These are phyloP conservation scores for Arctostaphylos glauca DNA, from an alignment of 148 eudicot genomes.

Conservation along the genomic window DNA sequence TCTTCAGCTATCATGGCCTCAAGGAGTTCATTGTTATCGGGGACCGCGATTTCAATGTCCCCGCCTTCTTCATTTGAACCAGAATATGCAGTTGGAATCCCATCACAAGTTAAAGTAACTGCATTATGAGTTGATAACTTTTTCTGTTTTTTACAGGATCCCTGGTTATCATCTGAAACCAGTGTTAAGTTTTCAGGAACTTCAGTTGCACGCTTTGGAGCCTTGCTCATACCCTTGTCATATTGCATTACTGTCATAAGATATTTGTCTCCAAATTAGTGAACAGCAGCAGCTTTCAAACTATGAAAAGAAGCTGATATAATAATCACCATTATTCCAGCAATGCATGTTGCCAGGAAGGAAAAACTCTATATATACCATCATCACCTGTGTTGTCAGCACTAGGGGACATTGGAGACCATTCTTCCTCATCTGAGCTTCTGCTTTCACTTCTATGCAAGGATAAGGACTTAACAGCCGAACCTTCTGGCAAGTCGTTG, in stretches of 20 bases:
- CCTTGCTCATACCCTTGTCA: slow-evolving; percentile 35
- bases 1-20: slow-evolving; percentile 15
- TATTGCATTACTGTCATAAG: slow-evolving; percentile 21
- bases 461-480: slow-evolving; percentile 20
- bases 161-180: slow-evolving; percentile 24
- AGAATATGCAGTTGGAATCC: slow-evolving; percentile 16
- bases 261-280: not conserved
- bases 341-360: not conserved
- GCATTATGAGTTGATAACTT: slow-evolving; percentile 21
- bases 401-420: slow-evolving; percentile 6
- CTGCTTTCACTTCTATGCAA: slow-evolving; percentile 16
- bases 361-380: not conserved
- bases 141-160: slow-evolving; percentile 43
- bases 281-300: slow-evolving; percentile 10
- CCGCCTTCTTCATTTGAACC: slow-evolving; percentile 18
- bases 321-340: not conserved
- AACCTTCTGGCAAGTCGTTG: slow-evolving; percentile 30
- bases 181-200: slow-evolving; percentile 16
- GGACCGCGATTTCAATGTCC: slow-evolving; percentile 10
- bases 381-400: slow-evolving; percentile 20
- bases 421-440: slow-evolving; percentile 26
- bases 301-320: not conserved
- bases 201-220: slow-evolving; percentile 22
- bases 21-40: slow-evolving; percentile 15
- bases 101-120: slow-evolving; percentile 15